Percentiles rank a stretch among this genome's conserved stretches.
These are phyloP conservation scores for Eucalyptus regnans DNA, from an alignment of 345 rosid species.

Conservation along the genomic window DNA sequence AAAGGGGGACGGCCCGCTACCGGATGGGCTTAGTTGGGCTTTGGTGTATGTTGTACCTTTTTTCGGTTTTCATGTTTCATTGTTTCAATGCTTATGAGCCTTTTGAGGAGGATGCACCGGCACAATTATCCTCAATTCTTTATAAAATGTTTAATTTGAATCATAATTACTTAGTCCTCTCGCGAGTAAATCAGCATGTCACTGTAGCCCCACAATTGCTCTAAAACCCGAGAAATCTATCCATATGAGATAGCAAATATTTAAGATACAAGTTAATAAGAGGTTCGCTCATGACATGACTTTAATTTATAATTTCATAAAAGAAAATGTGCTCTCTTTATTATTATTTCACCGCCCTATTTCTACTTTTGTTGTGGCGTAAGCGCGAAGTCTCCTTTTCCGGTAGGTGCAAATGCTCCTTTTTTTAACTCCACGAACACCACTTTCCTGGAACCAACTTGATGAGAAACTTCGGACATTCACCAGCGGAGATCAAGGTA, in stretches of 20 bases:
- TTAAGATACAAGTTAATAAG: rapidly evolving
- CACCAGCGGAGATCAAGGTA: not conserved
- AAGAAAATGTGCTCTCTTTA: not conserved
- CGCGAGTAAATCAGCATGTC: rapidly evolving
- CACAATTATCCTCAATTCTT: not conserved
- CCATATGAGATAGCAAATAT: rapidly evolving
- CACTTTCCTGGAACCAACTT: not conserved
- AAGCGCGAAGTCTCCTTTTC: not conserved
- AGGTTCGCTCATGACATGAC: rapidly evolving
- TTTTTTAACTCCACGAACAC: not conserved
- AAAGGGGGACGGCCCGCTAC: not conserved
- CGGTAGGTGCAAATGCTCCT: not conserved
- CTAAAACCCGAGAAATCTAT: not conserved
- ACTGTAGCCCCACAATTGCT: not conserved
- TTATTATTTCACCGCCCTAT: rapidly evolving
- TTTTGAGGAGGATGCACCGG: not conserved
- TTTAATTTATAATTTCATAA: rapidly evolving
- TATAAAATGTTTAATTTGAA: not conserved
- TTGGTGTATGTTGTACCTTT: not conserved
- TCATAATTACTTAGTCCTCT: rapidly evolving
- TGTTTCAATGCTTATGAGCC: not conserved
- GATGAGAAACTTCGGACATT: not conserved
- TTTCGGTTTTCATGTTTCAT: not conserved
- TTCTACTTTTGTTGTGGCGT: not conserved
- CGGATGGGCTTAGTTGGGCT: not conserved